Percentiles rank a stretch among this genome's conserved stretches.
phyloP scores from a whole-genome alignment of 805 yeast genomes.

The Babjeviella inositovora region DNA sequence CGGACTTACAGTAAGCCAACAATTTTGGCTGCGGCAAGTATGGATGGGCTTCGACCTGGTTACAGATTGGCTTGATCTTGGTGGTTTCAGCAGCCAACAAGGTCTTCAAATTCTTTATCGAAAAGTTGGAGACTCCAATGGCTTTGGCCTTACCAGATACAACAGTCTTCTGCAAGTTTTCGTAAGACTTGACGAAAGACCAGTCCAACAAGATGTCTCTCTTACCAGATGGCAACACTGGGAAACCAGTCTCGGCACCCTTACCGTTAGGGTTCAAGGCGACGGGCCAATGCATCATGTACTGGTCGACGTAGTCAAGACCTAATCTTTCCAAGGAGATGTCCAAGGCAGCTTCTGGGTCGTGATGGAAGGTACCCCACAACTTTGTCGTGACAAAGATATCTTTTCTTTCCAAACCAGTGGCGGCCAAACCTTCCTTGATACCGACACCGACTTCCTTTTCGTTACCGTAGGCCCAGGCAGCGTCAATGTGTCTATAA shows the following conservation, averaged over 20 bases:
- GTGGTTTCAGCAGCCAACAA: constrained; percentile 31
- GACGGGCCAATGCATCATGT: constrained; percentile 76
- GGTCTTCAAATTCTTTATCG: constrained; percentile 30
- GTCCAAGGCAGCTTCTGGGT: constrained; percentile 36
- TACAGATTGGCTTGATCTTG: constrained; percentile 45
- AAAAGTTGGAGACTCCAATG: constrained; percentile 68
- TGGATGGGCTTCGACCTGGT: constrained; percentile 72
- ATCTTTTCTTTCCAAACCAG: constrained; percentile 49
- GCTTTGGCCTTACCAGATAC: constrained; percentile 38
- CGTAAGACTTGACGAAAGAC: constrained; percentile 42
- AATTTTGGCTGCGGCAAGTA: constrained; percentile 50
- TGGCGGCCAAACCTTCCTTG: constrained; percentile 19
- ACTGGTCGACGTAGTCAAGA: constrained; percentile 64
- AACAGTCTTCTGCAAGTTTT: constrained; percentile 41
- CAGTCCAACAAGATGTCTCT: constrained; percentile 14
- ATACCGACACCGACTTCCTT: constrained; percentile 40
- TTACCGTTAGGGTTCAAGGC: constrained; percentile 25
- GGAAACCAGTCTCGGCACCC: constrained; percentile 10
- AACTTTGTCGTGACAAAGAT: constrained; percentile 61
- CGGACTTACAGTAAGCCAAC: constrained; percentile 27
- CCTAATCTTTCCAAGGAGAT: constrained; percentile 46
- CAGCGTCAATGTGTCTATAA: constrained; percentile 68
- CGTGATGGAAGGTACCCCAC: constrained; percentile 25
- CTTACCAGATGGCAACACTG: constrained; percentile 16
- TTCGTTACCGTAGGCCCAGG: constrained; percentile 55